phyloP scores from a whole-genome alignment of 2,329 filamentous ascomycete species.

The Hypocreales sp. region DNA sequence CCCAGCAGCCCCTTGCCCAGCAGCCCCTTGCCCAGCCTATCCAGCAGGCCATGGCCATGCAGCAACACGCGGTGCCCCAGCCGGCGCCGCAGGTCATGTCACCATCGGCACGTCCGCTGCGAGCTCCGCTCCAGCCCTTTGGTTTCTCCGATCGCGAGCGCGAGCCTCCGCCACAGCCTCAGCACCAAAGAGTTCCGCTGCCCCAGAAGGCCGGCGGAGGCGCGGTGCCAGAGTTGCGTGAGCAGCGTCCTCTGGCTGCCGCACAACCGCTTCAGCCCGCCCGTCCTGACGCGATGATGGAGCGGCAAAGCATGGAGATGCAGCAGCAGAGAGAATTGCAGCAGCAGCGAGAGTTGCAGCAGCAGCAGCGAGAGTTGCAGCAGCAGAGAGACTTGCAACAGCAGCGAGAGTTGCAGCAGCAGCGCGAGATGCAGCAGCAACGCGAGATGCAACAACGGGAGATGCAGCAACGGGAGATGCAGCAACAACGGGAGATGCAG shows the following conservation, averaged over 20 bases:
- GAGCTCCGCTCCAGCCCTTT: conserved; percentile 26
- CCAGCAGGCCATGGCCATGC: conserved; percentile 15
- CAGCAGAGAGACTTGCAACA: conserved; percentile 8
- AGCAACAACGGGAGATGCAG: conserved; percentile 8
- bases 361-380: conserved; percentile 9
- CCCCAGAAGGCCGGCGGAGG: conserved; percentile 21
- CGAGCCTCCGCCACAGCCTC: conserved; percentile 14
- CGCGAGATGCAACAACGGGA: conserved; percentile 1
- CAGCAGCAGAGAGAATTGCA: too few relatives aligned
- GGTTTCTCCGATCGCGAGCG: conserved; percentile 28
- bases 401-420: conserved; percentile 6
- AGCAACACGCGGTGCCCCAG: conserved; percentile 19
- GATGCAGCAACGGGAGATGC: conserved; percentile 4
- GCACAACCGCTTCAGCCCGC: conserved; percentile 18
- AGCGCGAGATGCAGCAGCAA: background rate
- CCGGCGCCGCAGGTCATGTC: conserved; percentile 29
- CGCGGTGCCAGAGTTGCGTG: conserved; percentile 17
- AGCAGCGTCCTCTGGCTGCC: conserved; percentile 17
- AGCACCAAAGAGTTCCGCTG: conserved; percentile 21
- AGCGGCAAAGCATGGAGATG: conserved; percentile 17
- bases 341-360: conserved; percentile 7
- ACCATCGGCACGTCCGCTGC: conserved; percentile 24
- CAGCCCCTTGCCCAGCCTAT: conserved; percentile 8
- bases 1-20: conserved; percentile 11
- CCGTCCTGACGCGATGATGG: conserved; percentile 17